phyloP scores from a whole-genome alignment of 306 rosid species.

The Hippophae tibetana region DNA sequence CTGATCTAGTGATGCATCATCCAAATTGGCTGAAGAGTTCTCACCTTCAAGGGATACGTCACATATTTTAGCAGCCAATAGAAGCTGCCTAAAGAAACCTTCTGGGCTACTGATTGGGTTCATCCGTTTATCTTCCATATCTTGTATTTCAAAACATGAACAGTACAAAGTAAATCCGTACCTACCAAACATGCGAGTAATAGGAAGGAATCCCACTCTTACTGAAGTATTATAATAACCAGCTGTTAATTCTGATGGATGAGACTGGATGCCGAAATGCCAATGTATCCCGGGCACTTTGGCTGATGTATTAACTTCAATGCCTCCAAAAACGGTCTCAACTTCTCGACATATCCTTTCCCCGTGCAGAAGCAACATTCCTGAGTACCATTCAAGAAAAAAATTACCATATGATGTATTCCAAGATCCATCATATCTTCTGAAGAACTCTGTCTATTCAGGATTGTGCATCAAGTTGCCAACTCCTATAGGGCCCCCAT shows the following conservation, averaged over 20 bases:
- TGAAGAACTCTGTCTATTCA: slow-evolving; percentile 42
- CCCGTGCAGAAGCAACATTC: slow-evolving; percentile 74
- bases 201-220: slow-evolving; percentile 66
- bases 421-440: slow-evolving; percentile 52
- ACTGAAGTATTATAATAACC: slow-evolving; percentile 68
- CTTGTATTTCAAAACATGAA: slow-evolving; percentile 78
- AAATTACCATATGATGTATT: slow-evolving; percentile 49
- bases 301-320: slow-evolving; percentile 49
- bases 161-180: slow-evolving; percentile 66
- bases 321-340: slow-evolving; percentile 66
- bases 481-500: slow-evolving; percentile 54
- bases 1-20: slow-evolving; percentile 45
- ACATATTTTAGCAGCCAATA: slow-evolving; percentile 65
- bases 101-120: slow-evolving; percentile 66
- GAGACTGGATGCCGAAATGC: slow-evolving; percentile 58
- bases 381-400: slow-evolving; percentile 85
- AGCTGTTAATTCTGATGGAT: slow-evolving; percentile 80
- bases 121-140: slow-evolving; percentile 32
- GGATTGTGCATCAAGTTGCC: slow-evolving; percentile 49
- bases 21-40: slow-evolving; percentile 43
- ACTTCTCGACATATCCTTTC: slow-evolving; percentile 78
- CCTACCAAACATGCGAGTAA: slow-evolving; percentile 64
- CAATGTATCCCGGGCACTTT: slow-evolving; percentile 69
- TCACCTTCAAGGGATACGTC: slow-evolving; percentile 80
- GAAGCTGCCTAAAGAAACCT: slow-evolving; percentile 69